Percentiles rank a stretch among this genome's conserved stretches.
These are phyloP conservation scores for Potentilla sterilis DNA, from an alignment of 306 rosid genomes.

Conservation along the genomic window DNA sequence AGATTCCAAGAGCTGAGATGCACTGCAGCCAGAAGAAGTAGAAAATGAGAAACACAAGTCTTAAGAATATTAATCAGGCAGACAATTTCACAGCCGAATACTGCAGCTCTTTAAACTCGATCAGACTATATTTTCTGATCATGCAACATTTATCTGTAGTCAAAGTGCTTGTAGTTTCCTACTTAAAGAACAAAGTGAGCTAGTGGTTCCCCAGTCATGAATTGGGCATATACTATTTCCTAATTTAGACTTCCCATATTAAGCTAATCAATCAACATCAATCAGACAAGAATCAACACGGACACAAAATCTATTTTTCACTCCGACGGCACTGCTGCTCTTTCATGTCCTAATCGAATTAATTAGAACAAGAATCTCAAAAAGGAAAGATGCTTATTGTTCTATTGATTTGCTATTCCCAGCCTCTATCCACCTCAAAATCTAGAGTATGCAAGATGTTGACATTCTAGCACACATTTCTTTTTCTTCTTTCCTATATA, in stretches of 20 bases:
- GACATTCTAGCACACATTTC: constrained; percentile 36
- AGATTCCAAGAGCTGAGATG: constrained; percentile 88
- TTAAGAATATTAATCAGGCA: neutral
- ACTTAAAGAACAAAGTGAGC: constrained; percentile 33
- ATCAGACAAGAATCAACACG: constrained; percentile 24
- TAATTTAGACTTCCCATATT: constrained; percentile 28
- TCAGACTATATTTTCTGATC: neutral
- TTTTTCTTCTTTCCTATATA: constrained; percentile 29
- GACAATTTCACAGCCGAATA: no score
- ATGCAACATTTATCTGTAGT: constrained; percentile 5
- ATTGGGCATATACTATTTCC: constrained; percentile 42
- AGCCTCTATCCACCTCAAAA: constrained; percentile 22
- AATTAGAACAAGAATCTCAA: constrained; percentile 51
- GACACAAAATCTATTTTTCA: constrained; percentile 11
- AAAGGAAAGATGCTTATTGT: constrained; percentile 33
- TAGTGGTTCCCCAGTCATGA: constrained; percentile 39
- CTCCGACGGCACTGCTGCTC: constrained; percentile 25
- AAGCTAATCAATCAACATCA: constrained; percentile 16
- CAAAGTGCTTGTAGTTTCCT: constrained; percentile 33
- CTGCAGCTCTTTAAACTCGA: no score
- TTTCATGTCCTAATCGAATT: constrained; percentile 39
- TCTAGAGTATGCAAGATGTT: constrained; percentile 33
- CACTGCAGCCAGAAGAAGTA: constrained; percentile 56
- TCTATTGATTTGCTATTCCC: constrained; percentile 17
- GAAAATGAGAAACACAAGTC: constrained; percentile 35